These are phyloP conservation scores for Monosporozyma aquatica DNA, from an alignment of 805 yeast species.

Conservation along the genomic window DNA sequence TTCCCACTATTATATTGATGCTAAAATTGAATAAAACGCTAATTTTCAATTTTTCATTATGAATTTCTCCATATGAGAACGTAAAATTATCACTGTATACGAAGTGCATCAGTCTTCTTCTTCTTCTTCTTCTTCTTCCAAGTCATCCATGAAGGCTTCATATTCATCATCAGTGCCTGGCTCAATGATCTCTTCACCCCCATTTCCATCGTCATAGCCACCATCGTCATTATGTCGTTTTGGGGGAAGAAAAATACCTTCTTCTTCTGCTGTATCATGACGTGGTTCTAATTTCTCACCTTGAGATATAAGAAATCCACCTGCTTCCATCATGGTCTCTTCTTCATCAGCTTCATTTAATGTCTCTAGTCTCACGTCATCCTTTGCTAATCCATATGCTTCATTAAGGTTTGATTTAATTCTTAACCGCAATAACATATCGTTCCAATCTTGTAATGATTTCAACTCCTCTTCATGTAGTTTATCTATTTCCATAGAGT, in stretches of 20 bases:
- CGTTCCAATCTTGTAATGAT: slow-evolving; percentile 35
- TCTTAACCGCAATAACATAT: slow-evolving; percentile 29
- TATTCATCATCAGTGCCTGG: slow-evolving; percentile 17
- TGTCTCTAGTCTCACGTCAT: slow-evolving; percentile 3
- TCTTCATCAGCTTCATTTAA: slow-evolving; percentile 14
- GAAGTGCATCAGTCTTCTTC: too few relatives aligned
- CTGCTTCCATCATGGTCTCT: slow-evolving; percentile 8
- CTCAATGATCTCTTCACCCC: background rate
- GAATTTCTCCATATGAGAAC: too few relatives aligned
- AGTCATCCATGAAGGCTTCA: slow-evolving; percentile 28
- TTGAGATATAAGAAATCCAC: slow-evolving; percentile 10
- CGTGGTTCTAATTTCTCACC: background rate
- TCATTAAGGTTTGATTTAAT: slow-evolving; percentile 34
- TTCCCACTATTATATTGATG: too few relatives aligned
- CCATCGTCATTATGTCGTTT: background rate
- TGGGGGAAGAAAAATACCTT: background rate
- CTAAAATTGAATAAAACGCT: too few relatives aligned
- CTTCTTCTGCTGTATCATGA: background rate
- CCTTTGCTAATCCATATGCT: slow-evolving; percentile 35
- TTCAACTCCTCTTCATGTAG: slow-evolving; percentile 37
- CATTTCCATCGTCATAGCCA: background rate
- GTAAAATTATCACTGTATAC: too few relatives aligned
- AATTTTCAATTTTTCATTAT: too few relatives aligned
- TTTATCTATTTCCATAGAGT: slow-evolving; percentile 31
- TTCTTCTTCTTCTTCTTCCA: background rate